Percentiles rank a stretch among this genome's conserved stretches.
Conservation (phyloP, 2,329 filamentous ascomycete species). For the Aspergillus nomiae region DNA sequence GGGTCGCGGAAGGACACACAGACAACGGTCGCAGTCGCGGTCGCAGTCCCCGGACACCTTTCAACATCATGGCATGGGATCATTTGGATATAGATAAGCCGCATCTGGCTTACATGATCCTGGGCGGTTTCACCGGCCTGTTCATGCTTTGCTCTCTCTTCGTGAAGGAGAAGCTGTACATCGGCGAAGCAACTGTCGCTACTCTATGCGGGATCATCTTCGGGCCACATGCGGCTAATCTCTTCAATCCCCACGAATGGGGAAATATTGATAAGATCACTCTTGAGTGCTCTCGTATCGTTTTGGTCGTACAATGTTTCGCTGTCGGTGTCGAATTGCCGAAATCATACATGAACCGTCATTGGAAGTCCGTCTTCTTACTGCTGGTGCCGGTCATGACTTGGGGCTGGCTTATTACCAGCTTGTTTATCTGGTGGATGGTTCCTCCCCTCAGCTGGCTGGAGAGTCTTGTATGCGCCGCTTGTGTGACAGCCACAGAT, state of each 20-base stretch:
- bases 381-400: constrained; percentile 96
- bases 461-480: constrained; percentile 81
- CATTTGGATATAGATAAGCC: constrained; percentile 76
- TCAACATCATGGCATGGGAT: constrained; percentile 52
- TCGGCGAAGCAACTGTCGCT: constrained; percentile 95
- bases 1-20: constrained; percentile 4
- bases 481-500: constrained; percentile 96
- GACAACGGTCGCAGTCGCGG: background rate
- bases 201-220: constrained; percentile 72
- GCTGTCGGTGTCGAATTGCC: constrained; percentile 72
- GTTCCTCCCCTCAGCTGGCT: constrained; percentile 79
- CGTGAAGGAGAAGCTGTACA: constrained; percentile 98
- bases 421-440: constrained; percentile 94
- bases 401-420: constrained; percentile 80
- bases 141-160: constrained; percentile 99
- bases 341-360: constrained; percentile 86
- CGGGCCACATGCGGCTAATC: constrained; percentile 65
- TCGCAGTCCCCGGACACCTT: background rate
- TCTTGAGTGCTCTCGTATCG: constrained; percentile 70
- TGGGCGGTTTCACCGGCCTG: constrained; percentile 93
- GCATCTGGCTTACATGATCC: constrained; percentile 97
- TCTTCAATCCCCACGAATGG: constrained; percentile 64
- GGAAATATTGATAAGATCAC: constrained; percentile 69
- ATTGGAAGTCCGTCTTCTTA: constrained; percentile 90
- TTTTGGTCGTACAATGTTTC: constrained; percentile 73